A percentile compares a stretch with the other conserved stretches of the same genome.
phyloP scores from a whole-genome alignment of 1,284 basidiomycete genomes.

The Chiua sp. region DNA sequence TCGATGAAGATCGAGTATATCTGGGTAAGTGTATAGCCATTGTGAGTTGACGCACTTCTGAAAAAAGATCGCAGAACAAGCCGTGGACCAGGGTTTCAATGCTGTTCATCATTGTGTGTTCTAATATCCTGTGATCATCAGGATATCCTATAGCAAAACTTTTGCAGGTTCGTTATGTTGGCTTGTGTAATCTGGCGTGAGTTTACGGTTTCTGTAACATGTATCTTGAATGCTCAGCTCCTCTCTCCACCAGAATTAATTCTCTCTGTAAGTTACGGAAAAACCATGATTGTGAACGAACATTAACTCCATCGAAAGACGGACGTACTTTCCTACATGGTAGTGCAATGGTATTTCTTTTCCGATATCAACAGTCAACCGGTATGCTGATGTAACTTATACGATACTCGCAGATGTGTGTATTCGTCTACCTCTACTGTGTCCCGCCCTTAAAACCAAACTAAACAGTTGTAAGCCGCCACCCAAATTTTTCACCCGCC shows the following conservation, averaged over 20 bases:
- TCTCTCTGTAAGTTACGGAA: neutral
- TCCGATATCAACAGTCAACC: neutral
- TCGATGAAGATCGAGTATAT: no score
- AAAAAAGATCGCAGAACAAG: constrained; percentile 5
- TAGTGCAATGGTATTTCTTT: neutral
- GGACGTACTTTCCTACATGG: neutral
- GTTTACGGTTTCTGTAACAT: neutral
- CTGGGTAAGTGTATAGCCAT: neutral
- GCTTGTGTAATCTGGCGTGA: neutral
- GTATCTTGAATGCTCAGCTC: neutral
- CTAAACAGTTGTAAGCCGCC: constrained; percentile 9
- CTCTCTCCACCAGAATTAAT: neutral
- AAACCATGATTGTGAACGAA: neutral
- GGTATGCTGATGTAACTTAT: no score
- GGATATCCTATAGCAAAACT: neutral
- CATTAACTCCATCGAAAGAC: neutral
- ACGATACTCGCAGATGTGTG: neutral
- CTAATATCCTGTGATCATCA: neutral
- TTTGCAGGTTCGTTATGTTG: neutral
- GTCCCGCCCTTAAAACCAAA: neutral
- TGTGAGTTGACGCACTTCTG: neutral
- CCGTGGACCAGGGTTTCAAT: constrained; percentile 12
- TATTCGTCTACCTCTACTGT: neutral
- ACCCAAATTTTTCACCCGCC: no score
- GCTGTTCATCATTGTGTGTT: constrained; percentile 7